phyloP scores from a whole-genome alignment of 2,329 filamentous ascomycete species.

The Orbilia brochopaga region DNA sequence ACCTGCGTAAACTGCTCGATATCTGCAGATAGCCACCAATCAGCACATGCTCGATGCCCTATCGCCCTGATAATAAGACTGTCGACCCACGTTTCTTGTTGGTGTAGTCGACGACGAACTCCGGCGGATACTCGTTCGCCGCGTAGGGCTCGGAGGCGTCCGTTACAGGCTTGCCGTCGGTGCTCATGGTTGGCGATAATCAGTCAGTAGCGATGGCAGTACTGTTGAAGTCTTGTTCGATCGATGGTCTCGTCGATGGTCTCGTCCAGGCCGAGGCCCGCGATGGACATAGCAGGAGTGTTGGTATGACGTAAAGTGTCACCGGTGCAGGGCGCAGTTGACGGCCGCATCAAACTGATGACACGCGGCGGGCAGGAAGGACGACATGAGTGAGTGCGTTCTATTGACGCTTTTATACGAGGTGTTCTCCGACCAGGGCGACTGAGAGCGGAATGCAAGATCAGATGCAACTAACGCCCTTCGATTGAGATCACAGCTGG shows the following conservation, averaged over 20 bases:
- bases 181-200: slow-evolving; percentile 15
- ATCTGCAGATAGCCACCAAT: slow-evolving; percentile 49
- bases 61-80: too few species aligned
- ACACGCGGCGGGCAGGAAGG: background rate
- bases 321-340: background rate
- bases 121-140: slow-evolving; percentile 46
- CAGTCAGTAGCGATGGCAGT: background rate
- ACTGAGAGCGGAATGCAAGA: background rate
- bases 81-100: slow-evolving; percentile 43
- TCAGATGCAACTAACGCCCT: background rate
- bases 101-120: slow-evolving; percentile 44
- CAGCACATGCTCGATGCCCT: background rate
- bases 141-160: slow-evolving; percentile 48
- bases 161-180: slow-evolving; percentile 28
- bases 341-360: background rate
- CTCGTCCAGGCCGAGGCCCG: slow-evolving; percentile 12
- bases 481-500: too few species aligned
- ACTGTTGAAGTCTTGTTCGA: background rate
- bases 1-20: slow-evolving; percentile 54
- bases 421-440: background rate
- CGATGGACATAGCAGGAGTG: slow-evolving; percentile 13
- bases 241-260: slow-evolving; percentile 2
- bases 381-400: background rate
- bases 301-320: slow-evolving; percentile 7
- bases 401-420: background rate